phyloP scores from a whole-genome alignment of 164 flowering plant genomes.

The Vitis amurensis region DNA sequence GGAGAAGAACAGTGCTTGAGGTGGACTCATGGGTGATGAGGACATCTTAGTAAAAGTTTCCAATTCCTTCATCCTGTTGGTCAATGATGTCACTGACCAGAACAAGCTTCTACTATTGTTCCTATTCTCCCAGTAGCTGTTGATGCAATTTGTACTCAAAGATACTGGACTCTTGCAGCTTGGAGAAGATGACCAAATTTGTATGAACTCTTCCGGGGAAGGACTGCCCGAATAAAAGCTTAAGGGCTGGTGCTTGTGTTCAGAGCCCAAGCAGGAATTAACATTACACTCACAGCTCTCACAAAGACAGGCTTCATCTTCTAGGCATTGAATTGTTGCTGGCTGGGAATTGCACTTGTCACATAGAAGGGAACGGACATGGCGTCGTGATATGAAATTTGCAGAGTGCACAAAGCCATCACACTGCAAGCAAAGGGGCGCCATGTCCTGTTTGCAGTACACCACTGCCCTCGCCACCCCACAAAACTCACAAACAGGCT shows the following conservation, averaged over 20 bases:
- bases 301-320: conserved; percentile 50
- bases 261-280: conserved; percentile 25
- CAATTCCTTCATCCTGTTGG: conserved; percentile 24
- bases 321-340: conserved; percentile 44
- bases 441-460: conserved; percentile 63
- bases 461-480: conserved; percentile 51
- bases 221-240: conserved; percentile 53
- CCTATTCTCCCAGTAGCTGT: no score
- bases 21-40: conserved; percentile 6
- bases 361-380: conserved; percentile 55
- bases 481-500: conserved; percentile 62
- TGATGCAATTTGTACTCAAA: no score
- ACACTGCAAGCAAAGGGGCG: conserved; percentile 66
- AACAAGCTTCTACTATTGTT: no score
- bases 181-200: conserved; percentile 38
- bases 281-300: conserved; percentile 47
- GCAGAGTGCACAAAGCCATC: conserved; percentile 67
- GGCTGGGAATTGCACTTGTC: conserved; percentile 57
- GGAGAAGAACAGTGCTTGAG: no score
- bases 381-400: conserved; percentile 54
- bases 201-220: conserved; percentile 39
- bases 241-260: conserved; percentile 31
- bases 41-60: conserved; percentile 29
- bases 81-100: no score
- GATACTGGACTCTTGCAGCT: conserved; percentile 3